Evolutionary conservation across 306 rosid species (phyloP), one percentile per base, ranked within the genome.

Genomic region (Begonia fuchsioides): DNA sequence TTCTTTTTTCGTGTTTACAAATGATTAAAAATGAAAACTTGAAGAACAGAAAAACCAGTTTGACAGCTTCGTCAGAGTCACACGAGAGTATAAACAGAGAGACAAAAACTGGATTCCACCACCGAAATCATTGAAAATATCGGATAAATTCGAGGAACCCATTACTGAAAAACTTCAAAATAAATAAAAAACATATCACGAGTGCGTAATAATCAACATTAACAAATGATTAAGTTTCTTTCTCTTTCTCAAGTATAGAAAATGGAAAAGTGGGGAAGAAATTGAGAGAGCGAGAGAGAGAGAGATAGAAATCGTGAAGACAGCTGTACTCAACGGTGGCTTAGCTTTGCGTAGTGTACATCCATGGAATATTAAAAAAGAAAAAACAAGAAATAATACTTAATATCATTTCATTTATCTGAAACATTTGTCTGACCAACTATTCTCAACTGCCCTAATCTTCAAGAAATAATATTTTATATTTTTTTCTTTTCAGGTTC

Each of bases 291-390:
- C n/a, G n/a, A n/a, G n/a, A n/a, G n/a, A 41, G 44, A 41, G 44
- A 41, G 44, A 41, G 44, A 41, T 12, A 41, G 44, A 13, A 6
- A 10, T 41, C 44, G 44, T 41, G 44, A 41, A 41, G 44, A 41
- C 44, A 41, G 44, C 44, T 41, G 44, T 41, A 41, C 12, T 41
- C 44, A 41, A 41, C 44, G 44, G 44, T 41, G 44, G 13, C 44
- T 41, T 41, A 41, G 3, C 44, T 41, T 11, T 5, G 44, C 13
- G 44, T 41, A 41, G 44, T 26, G 32, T 26, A 26, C 32, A 26
- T 26, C 32, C 32, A 26, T 26, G 32, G 32, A 26, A 1, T 26
- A 1, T 3, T 26, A 26, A 26, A 26, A 19, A 26, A 26, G 32
- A 26, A n/a, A 26, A 26, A 26, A 26, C 6, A 26, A 26, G 32